Base-by-base conservation (phyloP, 2,329 filamentous ascomycete species). In the Cucurbitaria berberidis region DNA sequence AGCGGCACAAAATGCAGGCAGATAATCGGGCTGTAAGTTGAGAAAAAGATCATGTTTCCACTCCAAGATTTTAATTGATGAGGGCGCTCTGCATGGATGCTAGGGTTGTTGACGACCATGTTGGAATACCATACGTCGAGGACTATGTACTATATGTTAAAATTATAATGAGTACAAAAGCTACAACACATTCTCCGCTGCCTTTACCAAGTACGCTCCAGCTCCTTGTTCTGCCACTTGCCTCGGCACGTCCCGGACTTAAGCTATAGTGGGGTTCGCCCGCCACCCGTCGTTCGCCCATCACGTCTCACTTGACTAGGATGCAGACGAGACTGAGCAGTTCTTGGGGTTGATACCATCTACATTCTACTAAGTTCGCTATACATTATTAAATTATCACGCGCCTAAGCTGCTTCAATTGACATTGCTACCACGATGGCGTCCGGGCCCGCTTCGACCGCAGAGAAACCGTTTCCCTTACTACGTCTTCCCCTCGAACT, bases 401-500 rank as follows among this genome's bases (percentile, higher is more conserved):
- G 11, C 19, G 10, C 19, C 3, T 39, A n/a, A 19, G 13, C 19
- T 39, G 11, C 15, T 19, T 22, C 7, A 21, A 7, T 13, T 11
- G 13, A 2, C 21, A 10, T 22, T 22, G 10, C 21, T 22, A 1
- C 24, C 24, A 26, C 24, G 24, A 26, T 22, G n/a, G 32, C 44
- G 19, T 42, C 44, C 21, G 48, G 5, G 36, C 40, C 5, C 9
- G 38, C 5, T 15, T n/a, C 16, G 22, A 32, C 18, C 21, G 18
- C n/a, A n/a, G 22, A 47, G 19, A 40, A 36, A 10, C 51, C 55
- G 6, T 72, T 65, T 32, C 69, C 62, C 8, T 66, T 74, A 45
- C 59, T 74, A 15, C 54, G 48, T n/a, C 54, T 74, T 1, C 70
- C 71, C 0, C 59, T 70, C 7, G 71, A 74, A 35, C 54, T 74